A percentile compares a stretch with the other conserved stretches of the same genome.
Conservation (phyloP, 2,329 filamentous ascomycete species). For the Aspergillus sp. region DNA sequence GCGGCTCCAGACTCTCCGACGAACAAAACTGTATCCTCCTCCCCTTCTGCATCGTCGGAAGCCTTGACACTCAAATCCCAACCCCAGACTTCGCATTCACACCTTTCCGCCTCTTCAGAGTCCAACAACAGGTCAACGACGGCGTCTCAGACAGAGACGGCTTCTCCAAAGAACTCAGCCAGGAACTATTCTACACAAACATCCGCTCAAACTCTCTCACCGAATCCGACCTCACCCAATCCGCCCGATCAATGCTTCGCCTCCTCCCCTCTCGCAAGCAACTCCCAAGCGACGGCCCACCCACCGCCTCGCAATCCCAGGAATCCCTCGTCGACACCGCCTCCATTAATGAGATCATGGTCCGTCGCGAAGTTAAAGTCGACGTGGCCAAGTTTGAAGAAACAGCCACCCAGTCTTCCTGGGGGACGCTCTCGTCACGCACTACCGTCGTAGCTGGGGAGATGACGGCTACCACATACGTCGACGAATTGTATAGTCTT, state of each 20-base stretch:
- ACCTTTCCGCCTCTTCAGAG: constrained; percentile 61
- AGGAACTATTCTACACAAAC: constrained; percentile 51
- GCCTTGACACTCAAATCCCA: constrained; percentile 53
- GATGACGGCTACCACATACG: constrained; percentile 35
- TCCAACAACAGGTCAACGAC: constrained; percentile 59
- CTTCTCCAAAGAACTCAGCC: constrained; percentile 58
- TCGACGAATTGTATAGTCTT: constrained; percentile 42
- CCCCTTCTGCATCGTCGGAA: constrained; percentile 59
- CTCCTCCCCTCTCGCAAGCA: constrained; percentile 17
- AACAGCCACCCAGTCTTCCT: constrained; percentile 10
- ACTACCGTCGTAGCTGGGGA: constrained; percentile 22
- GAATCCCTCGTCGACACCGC: constrained; percentile 16
- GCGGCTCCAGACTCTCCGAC: constrained; percentile 12
- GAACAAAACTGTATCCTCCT: constrained; percentile 41
- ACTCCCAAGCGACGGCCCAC: not conserved
- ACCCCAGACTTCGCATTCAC: constrained; percentile 54
- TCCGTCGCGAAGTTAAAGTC: constrained; percentile 59
- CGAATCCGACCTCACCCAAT: constrained; percentile 15
- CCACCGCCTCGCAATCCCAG: constrained; percentile 6
- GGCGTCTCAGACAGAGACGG: constrained; percentile 52
- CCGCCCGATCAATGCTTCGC: constrained; percentile 14
- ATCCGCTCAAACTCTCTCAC: constrained; percentile 19
- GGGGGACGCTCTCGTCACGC: constrained; percentile 15
- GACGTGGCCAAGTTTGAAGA: constrained; percentile 34
- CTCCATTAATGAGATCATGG: constrained; percentile 54